phyloP scores from a whole-genome alignment of 176 grass and related monocot species.

The barley (Hordeum vulgare) region DNA sequence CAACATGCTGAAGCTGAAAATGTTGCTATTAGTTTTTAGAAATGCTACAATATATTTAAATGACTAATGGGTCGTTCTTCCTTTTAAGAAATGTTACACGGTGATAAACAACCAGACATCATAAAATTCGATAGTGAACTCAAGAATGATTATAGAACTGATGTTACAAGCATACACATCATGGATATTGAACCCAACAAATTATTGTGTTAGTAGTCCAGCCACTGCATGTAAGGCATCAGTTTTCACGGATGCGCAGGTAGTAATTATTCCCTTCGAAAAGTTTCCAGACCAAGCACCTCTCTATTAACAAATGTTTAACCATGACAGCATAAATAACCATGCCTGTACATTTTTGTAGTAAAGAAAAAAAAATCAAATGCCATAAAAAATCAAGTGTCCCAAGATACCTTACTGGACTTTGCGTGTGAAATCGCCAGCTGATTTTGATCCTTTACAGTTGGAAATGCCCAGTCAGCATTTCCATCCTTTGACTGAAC shows the following conservation, averaged over 20 bases:
- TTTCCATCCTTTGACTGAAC: slow-evolving; percentile 86
- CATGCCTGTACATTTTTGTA: background rate
- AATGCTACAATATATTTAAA: background rate
- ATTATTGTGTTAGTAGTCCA: background rate
- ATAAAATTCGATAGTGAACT: background rate
- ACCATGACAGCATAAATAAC: background rate
- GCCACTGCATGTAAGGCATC: background rate
- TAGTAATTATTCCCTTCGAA: background rate
- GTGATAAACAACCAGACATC: background rate
- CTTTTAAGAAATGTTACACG: background rate
- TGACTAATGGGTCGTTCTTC: background rate
- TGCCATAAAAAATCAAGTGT: background rate
- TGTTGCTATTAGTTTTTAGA: background rate
- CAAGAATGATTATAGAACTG: background rate
- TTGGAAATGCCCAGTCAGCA: slow-evolving; percentile 83
- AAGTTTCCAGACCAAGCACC: background rate
- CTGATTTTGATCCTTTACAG: slow-evolving; percentile 74
- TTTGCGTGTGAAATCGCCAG: slow-evolving; percentile 85
- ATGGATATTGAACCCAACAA: background rate
- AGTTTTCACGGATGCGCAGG: background rate
- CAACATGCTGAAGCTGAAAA: background rate
- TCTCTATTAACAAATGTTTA: background rate
- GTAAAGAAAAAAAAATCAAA: background rate
- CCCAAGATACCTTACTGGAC: slow-evolving; percentile 72
- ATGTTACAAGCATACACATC: slow-evolving; percentile 1